Conservation (phyloP, 169 alveolate genomes). For the Eimeria praecox region DNA sequence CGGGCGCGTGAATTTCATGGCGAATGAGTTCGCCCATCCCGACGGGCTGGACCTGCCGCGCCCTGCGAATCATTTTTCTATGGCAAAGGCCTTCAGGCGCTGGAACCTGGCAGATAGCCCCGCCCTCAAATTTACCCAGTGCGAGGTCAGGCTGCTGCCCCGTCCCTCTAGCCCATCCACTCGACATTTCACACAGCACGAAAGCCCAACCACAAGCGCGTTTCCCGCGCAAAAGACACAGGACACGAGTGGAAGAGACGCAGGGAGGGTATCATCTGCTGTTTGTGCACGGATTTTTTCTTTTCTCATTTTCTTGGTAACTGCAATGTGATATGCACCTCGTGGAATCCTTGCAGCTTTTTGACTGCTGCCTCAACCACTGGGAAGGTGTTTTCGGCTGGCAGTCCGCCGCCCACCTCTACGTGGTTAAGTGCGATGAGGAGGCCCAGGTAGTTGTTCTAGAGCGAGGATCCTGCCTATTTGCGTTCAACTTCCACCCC, state of each 20-base stretch:
- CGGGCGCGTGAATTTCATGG: slow-evolving; percentile 89
- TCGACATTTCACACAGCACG: neutral
- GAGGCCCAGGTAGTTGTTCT: slow-evolving; percentile 93
- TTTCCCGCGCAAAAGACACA: neutral
- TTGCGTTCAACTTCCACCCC: slow-evolving; percentile 94
- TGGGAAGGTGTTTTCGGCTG: slow-evolving; percentile 89
- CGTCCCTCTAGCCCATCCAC: neutral
- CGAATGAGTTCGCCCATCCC: slow-evolving; percentile 92
- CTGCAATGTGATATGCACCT: neutral
- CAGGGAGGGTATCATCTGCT: neutral
- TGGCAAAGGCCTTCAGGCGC: slow-evolving; percentile 85
- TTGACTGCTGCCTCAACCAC: slow-evolving; percentile 91
- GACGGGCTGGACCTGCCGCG: slow-evolving; percentile 92
- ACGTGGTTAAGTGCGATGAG: slow-evolving; percentile 90
- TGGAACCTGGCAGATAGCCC: slow-evolving; percentile 91
- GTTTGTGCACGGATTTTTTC: neutral
- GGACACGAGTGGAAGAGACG: neutral
- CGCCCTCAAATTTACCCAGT: slow-evolving; percentile 85
- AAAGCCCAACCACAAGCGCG: neutral
- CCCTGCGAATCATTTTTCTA: slow-evolving; percentile 88
- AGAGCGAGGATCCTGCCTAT: slow-evolving; percentile 93
- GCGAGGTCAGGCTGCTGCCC: slow-evolving; percentile 80
- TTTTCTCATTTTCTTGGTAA: neutral
- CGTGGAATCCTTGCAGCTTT: slow-evolving; percentile 81
- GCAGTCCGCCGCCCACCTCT: slow-evolving; percentile 88